Evolutionary conservation across 2,329 filamentous ascomycete species (phyloP).

Genomic region (Colletotrichum theobromicola): DNA sequence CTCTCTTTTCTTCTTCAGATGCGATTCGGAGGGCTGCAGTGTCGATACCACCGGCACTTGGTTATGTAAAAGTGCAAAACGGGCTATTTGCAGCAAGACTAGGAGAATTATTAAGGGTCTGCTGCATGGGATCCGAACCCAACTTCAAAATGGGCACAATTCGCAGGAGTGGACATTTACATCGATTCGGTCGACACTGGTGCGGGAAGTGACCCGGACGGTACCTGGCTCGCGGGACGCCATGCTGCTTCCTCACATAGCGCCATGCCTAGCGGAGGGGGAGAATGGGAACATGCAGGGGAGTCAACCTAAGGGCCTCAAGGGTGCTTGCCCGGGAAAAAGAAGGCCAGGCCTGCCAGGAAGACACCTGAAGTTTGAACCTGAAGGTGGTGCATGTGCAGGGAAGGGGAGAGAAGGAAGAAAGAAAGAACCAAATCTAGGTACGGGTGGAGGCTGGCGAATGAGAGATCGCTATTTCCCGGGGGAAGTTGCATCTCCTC

Average conservation of each 20-base stretch:
- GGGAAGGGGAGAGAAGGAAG: neutral
- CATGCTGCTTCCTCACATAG: neutral
- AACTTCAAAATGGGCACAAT: neutral
- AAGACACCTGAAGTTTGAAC: neutral
- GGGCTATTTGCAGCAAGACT: neutral
- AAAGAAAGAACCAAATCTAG: neutral
- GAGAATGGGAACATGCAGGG: constrained; percentile 1
- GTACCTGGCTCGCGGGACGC: neutral
- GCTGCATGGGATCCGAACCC: neutral
- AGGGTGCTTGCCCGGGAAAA: neutral
- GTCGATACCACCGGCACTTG: neutral
- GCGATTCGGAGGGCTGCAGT: too few species aligned
- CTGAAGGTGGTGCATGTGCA: neutral
- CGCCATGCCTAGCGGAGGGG: neutral
- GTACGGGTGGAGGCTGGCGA: too few species aligned
- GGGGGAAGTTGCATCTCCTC: neutral
- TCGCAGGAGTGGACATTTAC: neutral
- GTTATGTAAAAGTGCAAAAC: neutral
- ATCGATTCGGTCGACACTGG: neutral
- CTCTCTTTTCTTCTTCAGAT: too few species aligned
- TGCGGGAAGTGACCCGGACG: neutral
- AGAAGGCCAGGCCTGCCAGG: neutral
- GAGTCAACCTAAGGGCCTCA: neutral
- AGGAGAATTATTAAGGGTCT: neutral
- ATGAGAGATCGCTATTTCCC: neutral